Base-by-base conservation (phyloP, 495 filamentous ascomycete genomes). In the Hyaloscypha finlandica region DNA sequence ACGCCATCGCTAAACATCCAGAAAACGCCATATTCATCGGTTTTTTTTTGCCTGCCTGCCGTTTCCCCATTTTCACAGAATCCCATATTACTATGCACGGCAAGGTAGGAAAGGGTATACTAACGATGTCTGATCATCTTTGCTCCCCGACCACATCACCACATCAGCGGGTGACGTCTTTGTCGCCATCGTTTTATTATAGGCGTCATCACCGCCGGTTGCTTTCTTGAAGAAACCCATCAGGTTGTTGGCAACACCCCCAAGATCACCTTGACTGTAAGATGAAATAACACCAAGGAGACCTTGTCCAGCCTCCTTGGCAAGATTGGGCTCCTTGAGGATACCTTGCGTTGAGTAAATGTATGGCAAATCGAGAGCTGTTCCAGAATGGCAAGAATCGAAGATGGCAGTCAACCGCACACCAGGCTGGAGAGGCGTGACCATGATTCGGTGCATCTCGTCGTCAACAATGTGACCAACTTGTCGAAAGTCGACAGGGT, bases 381-480 rank as follows among this genome's bases (percentile, higher is more conserved):
- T 96, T 69, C 95, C 95, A 4, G 94, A 97, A 78, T 99, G 95
- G 81, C 95, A 99, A n/a, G 94, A 97, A 79, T 99, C 95, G 81
- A 99, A 99, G 77, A 99, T 98, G 53, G 95, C 95, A 1, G 95
- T 99, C 60, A 99, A 82, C 39, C 95, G 89, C 29, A 97, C 94
- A 65, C 95, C 95, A 12, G 91, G 84, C 69, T 84, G 84, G 16
- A 99, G 82, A 9, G 92, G 87, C 54, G 80, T 81, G 58, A 99
- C 95, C 93, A 99, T 96, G 76, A 98, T 97, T 61, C 90, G 85
- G 76, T 99, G 95, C 93, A 99, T 97, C 80, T 98, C 94, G 72
- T 99, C 95, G 75, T 99, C 95, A 65, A 96, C 93, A 70, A 99
- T 97, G 76, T 97, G 95, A 4, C 95, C 95, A 52, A 89, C 89